Evolutionary conservation across 495 filamentous ascomycete species (phyloP).

Genomic region (Penicillium goetzii): DNA sequence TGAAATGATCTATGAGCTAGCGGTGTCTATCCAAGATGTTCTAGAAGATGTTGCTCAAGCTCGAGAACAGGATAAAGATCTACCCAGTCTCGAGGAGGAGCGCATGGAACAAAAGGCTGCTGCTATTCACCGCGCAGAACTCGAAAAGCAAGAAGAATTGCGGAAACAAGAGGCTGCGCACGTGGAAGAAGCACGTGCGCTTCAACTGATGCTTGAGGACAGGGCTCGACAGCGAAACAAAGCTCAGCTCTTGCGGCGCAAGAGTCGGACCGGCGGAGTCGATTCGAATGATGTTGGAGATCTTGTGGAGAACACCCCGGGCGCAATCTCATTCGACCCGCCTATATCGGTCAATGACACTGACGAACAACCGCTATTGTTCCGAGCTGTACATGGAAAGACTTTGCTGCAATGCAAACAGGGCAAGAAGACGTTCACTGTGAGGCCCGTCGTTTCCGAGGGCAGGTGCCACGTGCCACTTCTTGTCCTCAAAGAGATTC

Average conservation of each 20-base stretch:
- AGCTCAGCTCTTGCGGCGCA: conserved; percentile 41
- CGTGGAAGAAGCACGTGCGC: conserved; percentile 72
- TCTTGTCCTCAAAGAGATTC: conserved; percentile 68
- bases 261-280: conserved; percentile 43
- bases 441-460: conserved; percentile 63
- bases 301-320: conserved; percentile 44
- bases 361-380: conserved; percentile 58
- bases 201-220: conserved; percentile 76
- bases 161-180: conserved; percentile 59
- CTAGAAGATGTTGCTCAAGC: conserved; percentile 83
- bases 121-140: conserved; percentile 56
- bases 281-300: conserved; percentile 38
- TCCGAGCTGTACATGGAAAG: conserved; percentile 68
- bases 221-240: conserved; percentile 61
- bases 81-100: conserved; percentile 90
- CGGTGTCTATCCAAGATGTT: conserved; percentile 79
- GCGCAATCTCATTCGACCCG: conserved; percentile 70
- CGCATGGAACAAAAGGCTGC: conserved; percentile 69
- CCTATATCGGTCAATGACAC: conserved; percentile 62
- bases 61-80: conserved; percentile 67
- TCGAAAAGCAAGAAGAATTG: conserved; percentile 55
- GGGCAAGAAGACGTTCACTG: conserved; percentile 65
- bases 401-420: conserved; percentile 58
- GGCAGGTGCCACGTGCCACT: conserved; percentile 54
- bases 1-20: conserved; percentile 90